Evolutionary conservation across 495 filamentous ascomycete species (phyloP).

Genomic region (Choiromyces venosus): DNA sequence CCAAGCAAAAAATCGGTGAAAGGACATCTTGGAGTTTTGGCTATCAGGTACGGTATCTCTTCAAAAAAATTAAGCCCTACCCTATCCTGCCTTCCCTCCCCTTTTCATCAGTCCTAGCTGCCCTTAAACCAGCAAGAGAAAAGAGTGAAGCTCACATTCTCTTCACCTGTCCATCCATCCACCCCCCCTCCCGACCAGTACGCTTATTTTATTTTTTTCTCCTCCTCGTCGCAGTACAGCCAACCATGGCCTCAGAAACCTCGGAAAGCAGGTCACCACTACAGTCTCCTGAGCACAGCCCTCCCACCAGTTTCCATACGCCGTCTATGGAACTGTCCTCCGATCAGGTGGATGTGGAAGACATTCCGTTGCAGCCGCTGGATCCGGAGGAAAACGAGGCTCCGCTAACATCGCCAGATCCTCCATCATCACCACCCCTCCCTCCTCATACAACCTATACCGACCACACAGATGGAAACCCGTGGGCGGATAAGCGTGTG

Average conservation of each 20-base stretch:
- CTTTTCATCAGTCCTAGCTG: background rate
- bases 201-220: background rate
- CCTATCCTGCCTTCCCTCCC: constrained; percentile 5
- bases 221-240: constrained; percentile 1
- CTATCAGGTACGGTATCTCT: constrained; percentile 10
- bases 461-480: background rate
- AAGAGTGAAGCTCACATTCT: constrained; percentile 3
- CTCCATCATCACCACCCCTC: background rate
- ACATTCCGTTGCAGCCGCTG: background rate
- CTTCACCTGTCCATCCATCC: background rate
- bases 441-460: background rate
- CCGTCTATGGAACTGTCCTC: background rate
- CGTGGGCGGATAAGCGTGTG: background rate
- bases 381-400: background rate
- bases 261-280: constrained; percentile 7
- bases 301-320: background rate
- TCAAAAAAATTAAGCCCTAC: constrained; percentile 1
- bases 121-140: background rate
- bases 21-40: constrained; percentile 4
- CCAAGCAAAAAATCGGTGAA: constrained; percentile 7
- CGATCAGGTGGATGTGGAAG: background rate
- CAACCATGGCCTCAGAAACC: constrained; percentile 4
- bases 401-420: background rate
- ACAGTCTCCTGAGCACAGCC: constrained; percentile 3
- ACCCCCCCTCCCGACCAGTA: background rate